Evolutionary conservation across 2,329 filamentous ascomycete genomes (phyloP).

Genomic region (Torrubiella hemipterigena): DNA sequence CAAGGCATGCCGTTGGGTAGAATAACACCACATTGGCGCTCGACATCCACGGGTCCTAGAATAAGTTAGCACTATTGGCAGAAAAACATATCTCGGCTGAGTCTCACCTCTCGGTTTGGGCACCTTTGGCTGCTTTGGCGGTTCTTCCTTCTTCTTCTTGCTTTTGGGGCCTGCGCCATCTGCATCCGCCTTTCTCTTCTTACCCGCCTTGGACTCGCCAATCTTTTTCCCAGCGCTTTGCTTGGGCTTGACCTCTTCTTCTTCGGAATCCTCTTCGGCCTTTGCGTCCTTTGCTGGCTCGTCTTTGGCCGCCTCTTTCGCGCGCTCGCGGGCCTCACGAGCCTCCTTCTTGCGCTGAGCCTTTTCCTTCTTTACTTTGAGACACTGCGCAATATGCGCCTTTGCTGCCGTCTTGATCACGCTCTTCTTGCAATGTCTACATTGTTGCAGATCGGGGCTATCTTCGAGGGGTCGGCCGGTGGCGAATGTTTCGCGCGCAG

Average conservation of each 20-base stretch:
- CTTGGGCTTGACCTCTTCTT: slow-evolving; percentile 27
- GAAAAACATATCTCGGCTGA: background rate
- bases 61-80: slow-evolving; percentile 8
- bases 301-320: slow-evolving; percentile 47
- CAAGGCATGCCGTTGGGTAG: slow-evolving; percentile 78
- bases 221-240: slow-evolving; percentile 51
- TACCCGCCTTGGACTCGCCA: slow-evolving; percentile 54
- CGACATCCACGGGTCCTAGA: slow-evolving; percentile 75
- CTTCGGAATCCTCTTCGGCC: slow-evolving; percentile 35
- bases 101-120: slow-evolving; percentile 66
- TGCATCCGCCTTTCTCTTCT: slow-evolving; percentile 66
- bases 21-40: slow-evolving; percentile 82
- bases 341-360: slow-evolving; percentile 67
- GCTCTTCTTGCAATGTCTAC: slow-evolving; percentile 90
- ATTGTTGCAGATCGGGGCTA: slow-evolving; percentile 64
- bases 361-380: slow-evolving; percentile 76
- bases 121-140: slow-evolving; percentile 62
- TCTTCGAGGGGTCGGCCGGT: slow-evolving; percentile 76
- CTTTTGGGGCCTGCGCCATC: slow-evolving; percentile 76
- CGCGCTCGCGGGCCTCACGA: slow-evolving; percentile 56
- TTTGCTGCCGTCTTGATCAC: slow-evolving; percentile 64
- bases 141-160: slow-evolving; percentile 91
- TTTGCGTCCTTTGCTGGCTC: slow-evolving; percentile 41
- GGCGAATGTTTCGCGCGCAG: slow-evolving; percentile 64
- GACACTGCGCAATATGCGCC: slow-evolving; percentile 70